These are phyloP conservation scores for sorghum (Sorghum bicolor) DNA, from an alignment of 176 grass and related monocot species.

Conservation along the genomic window Sorghum_bicolor_NCBIv3 NC_012875.2:58952501-58953000, in stretches of 20 bases:
- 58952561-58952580: neutral
- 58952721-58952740: conserved; percentile 89
- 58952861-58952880: conserved; percentile 92
- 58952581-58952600: neutral
- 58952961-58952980: conserved; percentile 85
- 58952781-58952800: conserved; percentile 92
- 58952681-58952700: conserved; percentile 42
- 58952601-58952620: neutral
- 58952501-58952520: neutral
- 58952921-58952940: conserved; percentile 97
- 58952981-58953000: neutral
- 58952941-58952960: conserved; percentile 99
- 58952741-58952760: conserved; percentile 76
- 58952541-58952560: neutral
- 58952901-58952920: conserved; percentile 55
- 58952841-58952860: conserved; percentile 98
- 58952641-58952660: neutral
- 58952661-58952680: neutral
- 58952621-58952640: neutral
- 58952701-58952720: conserved; percentile 93
- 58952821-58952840: conserved; percentile 91
- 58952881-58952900: conserved; percentile 58
- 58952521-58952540: neutral
- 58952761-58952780: conserved; percentile 86
- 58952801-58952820: conserved; percentile 84